These are phyloP conservation scores for Candida pini DNA, from an alignment of 805 yeast species.

Conservation along the genomic window DNA sequence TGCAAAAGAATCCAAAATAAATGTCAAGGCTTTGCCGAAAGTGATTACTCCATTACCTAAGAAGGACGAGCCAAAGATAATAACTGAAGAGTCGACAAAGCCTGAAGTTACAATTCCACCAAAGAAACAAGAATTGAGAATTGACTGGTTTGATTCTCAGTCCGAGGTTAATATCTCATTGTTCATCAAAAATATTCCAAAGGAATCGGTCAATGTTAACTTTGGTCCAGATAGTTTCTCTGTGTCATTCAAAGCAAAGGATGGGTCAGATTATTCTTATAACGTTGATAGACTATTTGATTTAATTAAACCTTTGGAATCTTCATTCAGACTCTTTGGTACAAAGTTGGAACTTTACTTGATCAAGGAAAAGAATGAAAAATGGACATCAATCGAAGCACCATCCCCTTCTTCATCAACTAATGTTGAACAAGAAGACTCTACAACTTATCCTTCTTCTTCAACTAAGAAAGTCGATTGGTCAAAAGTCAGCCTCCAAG, in stretches of 20 bases:
- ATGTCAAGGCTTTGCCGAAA: no score
- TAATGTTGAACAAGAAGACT: not conserved
- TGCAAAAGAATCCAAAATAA: not conserved
- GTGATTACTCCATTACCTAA: conserved; percentile 1
- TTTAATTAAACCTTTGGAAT: conserved; percentile 40
- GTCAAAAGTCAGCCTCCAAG: conserved; percentile 42
- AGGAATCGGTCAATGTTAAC: conserved; percentile 38
- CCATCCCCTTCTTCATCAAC: conserved; percentile 4
- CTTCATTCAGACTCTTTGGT: conserved; percentile 48
- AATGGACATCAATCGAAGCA: conserved; percentile 53
- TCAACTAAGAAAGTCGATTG: conserved; percentile 63
- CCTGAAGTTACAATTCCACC: conserved; percentile 3
- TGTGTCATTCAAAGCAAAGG: conserved; percentile 43
- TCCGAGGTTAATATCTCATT: conserved; percentile 57
- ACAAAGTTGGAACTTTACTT: conserved; percentile 75
- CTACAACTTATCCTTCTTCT: conserved; percentile 45
- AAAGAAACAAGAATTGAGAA: conserved; percentile 32
- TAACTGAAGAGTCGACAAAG: not conserved
- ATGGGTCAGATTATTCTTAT: conserved; percentile 47
- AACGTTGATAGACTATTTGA: conserved; percentile 48
- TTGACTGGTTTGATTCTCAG: conserved; percentile 73
- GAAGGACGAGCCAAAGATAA: not conserved
- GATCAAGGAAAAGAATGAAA: conserved; percentile 35
- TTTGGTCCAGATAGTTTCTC: conserved; percentile 32
- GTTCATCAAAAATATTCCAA: conserved; percentile 61